Base-by-base conservation (phyloP, 176 grass and related monocot species). In the Carex pumila region DNA sequence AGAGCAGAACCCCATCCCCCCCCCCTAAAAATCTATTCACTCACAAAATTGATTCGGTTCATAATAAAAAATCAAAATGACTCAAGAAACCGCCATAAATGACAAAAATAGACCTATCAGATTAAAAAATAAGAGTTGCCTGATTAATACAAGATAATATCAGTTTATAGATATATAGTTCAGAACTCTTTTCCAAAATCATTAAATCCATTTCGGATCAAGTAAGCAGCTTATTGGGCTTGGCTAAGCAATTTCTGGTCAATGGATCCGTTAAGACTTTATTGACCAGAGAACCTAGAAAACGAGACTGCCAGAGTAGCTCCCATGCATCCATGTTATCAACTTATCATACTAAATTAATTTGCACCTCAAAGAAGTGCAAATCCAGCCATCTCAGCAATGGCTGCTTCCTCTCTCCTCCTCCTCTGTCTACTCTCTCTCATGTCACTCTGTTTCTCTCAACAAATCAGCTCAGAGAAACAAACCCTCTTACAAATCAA, bases 401-500 rank as follows among this genome's bases (percentile, higher is more conserved):
- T 90, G 89, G 87, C 85, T 0, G 8, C 12, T 12, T 81, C 81
- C 8, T 21, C 39, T 55, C 45, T 90, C 12, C 36, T 85, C 36
- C 61, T 92, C 15, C 4, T 85, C 12, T 37, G 77, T 87, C 11
- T 70, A 10, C 15, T 67, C 41, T 63, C 32, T 47, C 12, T 60
- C 55, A 2, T 83, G 49, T 69, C 65, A 58, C 67, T 61, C 54
- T 65, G 17, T 37, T 5, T 84, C 9, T 77, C 59, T 11, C 55
- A 81, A 70, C 3, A 71, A 85, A 87, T 17, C 79, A 39, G 3
- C n/a, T 82, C 15, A 41, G 95, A 98, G n/a, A 49, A 21, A 77
- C 69, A 0, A 34, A 70, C 88, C 15, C 86, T 98, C 14, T 36
- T 93, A 6, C 55, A 34, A 62, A 89, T 94, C 85, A 94, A 93